Base-by-base conservation (phyloP, 139 green algal species). In the Volvox reticuliferus region DNA sequence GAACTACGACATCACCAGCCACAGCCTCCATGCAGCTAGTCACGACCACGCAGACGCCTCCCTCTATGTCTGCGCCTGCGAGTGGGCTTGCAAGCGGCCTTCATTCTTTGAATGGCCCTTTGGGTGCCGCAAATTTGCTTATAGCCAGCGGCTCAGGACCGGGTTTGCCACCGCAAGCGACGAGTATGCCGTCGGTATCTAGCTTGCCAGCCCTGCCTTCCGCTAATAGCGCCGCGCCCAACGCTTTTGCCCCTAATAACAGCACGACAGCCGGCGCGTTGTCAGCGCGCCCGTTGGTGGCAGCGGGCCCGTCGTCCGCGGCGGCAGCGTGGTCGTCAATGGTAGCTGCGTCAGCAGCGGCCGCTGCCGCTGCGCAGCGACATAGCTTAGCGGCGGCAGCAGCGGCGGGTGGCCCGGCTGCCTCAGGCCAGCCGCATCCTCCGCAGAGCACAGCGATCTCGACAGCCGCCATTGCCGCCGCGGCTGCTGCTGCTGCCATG, bases 381-480 rank as follows among this genome's bases (percentile, higher is more conserved):
- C 71, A 79, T 1, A 32, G 71, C 71, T 30, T 79, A 20, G 71
- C 75, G 75, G 73, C 73, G 30, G 75, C 75, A 20, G 32, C 9
- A 9, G 75, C 75, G 32, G 33, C 75, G 75, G 75, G 30, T 18
- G 6, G 67, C 67, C 24, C 71, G 71, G 26, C 71, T 21, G 71
- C 26, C 2, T n/a, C 26, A 79, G 71, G 71, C 14, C 71, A 79
- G 22, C 71, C 20, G 65, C 21, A 73, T 28, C 65, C 65, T 24
- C 65, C 71, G n/a, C 71, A 79, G 33, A 63, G 16, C 20, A 61
- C 75, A 28, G 77, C 76, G 89, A 21, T 85, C 82, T 71, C 76
- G 28, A 77, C 86, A 87, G 81, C 91, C 33, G 76, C 22, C 20
- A 67, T 44, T 33, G 78, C 78, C 24, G 79, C 79, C 24, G 50